Evolutionary conservation across 2,329 filamentous ascomycete genomes (phyloP).

Genomic region (Monosporascus sp.): DNA sequence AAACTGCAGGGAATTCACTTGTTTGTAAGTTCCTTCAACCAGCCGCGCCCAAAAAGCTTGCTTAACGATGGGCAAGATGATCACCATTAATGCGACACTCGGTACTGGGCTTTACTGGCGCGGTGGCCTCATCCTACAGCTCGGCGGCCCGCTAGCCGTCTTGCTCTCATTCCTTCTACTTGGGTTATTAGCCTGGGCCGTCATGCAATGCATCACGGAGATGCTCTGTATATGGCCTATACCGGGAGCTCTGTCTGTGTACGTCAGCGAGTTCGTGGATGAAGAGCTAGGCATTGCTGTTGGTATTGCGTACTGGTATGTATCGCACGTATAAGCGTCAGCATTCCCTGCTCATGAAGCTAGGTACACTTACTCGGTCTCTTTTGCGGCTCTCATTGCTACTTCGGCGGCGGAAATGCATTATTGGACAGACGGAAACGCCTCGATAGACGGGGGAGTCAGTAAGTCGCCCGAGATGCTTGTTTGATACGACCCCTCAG

Average conservation of each 20-base stretch:
- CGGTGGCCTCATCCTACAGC: conserved; percentile 23
- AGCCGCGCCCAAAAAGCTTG: background rate
- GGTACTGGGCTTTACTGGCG: conserved; percentile 26
- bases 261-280: conserved; percentile 28
- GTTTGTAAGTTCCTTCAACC: conserved; percentile 12
- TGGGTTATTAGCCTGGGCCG: conserved; percentile 23
- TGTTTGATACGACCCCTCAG: background rate
- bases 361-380: conserved; percentile 25
- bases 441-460: background rate
- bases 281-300: conserved; percentile 27
- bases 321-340: background rate
- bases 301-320: conserved; percentile 29
- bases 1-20: conserved; percentile 20
- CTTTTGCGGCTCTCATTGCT: conserved; percentile 22
- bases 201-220: conserved; percentile 28
- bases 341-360: background rate
- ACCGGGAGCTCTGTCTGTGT: conserved; percentile 26
- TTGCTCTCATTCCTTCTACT: conserved; percentile 23
- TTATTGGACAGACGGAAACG: conserved; percentile 14
- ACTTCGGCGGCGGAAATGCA: conserved; percentile 19
- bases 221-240: conserved; percentile 29
- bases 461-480: background rate
- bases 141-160: conserved; percentile 22
- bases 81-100: conserved; percentile 23
- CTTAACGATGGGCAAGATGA: conserved; percentile 17